A percentile compares a stretch with the other conserved stretches of the same genome.
Evolutionary conservation across 352 stramenopile species (phyloP).

Genomic region (Pythium volutum): DNA sequence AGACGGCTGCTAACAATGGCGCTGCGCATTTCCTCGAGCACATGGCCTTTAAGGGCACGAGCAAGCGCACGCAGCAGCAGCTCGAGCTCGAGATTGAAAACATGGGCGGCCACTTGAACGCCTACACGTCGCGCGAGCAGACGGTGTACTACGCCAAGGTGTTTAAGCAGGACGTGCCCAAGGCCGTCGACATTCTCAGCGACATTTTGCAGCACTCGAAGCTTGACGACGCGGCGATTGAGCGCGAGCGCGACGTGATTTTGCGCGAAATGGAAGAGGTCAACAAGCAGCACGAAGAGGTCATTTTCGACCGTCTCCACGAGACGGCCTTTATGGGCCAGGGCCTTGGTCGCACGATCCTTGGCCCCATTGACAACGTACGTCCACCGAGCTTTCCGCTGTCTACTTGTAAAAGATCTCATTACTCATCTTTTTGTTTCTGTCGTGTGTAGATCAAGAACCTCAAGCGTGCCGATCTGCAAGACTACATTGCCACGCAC

Average conservation of each 20-base stretch:
- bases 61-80: constrained; percentile 95
- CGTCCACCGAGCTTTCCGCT: constrained; percentile 28
- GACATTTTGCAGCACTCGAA: constrained; percentile 99
- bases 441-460: constrained; percentile 66
- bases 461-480: constrained; percentile 93
- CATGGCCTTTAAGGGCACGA: constrained; percentile 99
- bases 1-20: constrained; percentile 98
- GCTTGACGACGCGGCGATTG: constrained; percentile 94
- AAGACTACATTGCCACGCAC: constrained; percentile 99
- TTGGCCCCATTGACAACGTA: constrained; percentile 99
- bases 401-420: neutral
- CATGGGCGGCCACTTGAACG: constrained; percentile 99
- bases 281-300: constrained; percentile 98
- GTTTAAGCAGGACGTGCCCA: constrained; percentile 98
- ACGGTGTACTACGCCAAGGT: constrained; percentile 99
- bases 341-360: constrained; percentile 97
- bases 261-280: constrained; percentile 99
- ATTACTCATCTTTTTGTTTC: neutral
- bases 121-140: constrained; percentile 99
- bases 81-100: constrained; percentile 99
- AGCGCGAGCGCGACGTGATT: constrained; percentile 98
- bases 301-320: constrained; percentile 99
- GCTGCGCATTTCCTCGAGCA: constrained; percentile 99
- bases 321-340: constrained; percentile 98
- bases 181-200: constrained; percentile 98